Evolutionary conservation across 2,329 filamentous ascomycete genomes (phyloP), one percentile per base, ranked within the genome.

Genomic region (Dichotomopilus funicola): DNA sequence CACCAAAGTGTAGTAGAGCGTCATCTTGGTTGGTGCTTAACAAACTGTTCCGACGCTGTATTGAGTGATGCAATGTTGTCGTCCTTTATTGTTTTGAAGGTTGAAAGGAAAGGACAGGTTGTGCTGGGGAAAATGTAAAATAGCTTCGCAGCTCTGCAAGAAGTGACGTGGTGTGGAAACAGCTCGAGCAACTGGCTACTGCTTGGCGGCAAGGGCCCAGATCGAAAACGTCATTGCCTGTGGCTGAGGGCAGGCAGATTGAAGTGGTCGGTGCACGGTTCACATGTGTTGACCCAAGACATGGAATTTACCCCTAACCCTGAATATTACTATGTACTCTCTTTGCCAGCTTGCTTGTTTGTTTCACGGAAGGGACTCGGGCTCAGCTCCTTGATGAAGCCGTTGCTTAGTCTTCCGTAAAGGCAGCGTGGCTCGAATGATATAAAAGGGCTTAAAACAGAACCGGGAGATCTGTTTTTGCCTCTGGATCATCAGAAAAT

Each of bases 1-100:
- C 70, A 80, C 78, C 60, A 81, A 71, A 57, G 74, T 78, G 71
- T 79, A 80, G 73, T 81, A 80, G 68, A 81, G 78, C 70, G 78
- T 81, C 78, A 81, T 81, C 53, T 67, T 78, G 71, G 67, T 47
- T n/a, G 49, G 35, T 45, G 41, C 35, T 41, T 35, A 5, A 13
- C 43, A 12, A 34, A 31, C 44, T 19, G 48, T 38, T 49, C 51
- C 6, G 36, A 31, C 12, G 38, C 12, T 45, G 31, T 38, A 37
- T 53, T 12, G 35, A 5, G 7, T 6, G 51, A 38, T 27, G 54
- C 50, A 13, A 44, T 10, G 45, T 55, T 44, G 45, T 42, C 47
- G 38, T 35, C 42, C 47, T 37, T 46, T 54, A 13, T 33, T 31
- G 34, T 35, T 12, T 46, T 11, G 19, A 38, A 47, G 44, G 40